These are phyloP conservation scores for Talaromyces rugulosus DNA, from an alignment of 2,329 filamentous ascomycete genomes.

Conservation along the genomic window DNA sequence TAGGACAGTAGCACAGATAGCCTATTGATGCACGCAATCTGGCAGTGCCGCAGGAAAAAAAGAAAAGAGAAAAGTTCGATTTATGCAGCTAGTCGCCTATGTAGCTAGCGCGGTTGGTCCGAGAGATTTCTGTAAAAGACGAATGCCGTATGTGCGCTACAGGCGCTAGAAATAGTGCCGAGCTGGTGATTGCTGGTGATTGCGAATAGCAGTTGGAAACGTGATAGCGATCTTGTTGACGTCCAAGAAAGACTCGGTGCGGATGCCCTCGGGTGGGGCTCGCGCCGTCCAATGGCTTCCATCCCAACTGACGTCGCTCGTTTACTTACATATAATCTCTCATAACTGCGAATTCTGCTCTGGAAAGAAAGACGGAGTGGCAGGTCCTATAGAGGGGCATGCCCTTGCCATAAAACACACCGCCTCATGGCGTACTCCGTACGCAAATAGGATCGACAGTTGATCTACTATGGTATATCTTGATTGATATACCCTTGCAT, in stretches of 20 bases:
- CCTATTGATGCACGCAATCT: constrained; percentile 1
- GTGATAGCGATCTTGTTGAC: not conserved
- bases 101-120: not conserved
- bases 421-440: not conserved
- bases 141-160: not conserved
- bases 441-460: not conserved
- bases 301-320: not conserved
- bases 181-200: not conserved
- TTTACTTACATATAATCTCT: not conserved
- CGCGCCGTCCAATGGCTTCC: not conserved
- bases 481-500: not conserved
- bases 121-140: not conserved
- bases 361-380: not conserved
- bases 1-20: not conserved
- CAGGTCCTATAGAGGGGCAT: not conserved
- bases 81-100: not conserved
- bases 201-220: not conserved
- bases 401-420: not conserved
- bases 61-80: not conserved
- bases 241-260: not conserved
- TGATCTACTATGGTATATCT: not conserved
- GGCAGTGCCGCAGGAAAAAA: not conserved
- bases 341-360: not conserved
- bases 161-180: not conserved
- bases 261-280: not conserved